phyloP scores from a whole-genome alignment of 2,329 filamentous ascomycete genomes.

The Aspergillus awamori region DNA sequence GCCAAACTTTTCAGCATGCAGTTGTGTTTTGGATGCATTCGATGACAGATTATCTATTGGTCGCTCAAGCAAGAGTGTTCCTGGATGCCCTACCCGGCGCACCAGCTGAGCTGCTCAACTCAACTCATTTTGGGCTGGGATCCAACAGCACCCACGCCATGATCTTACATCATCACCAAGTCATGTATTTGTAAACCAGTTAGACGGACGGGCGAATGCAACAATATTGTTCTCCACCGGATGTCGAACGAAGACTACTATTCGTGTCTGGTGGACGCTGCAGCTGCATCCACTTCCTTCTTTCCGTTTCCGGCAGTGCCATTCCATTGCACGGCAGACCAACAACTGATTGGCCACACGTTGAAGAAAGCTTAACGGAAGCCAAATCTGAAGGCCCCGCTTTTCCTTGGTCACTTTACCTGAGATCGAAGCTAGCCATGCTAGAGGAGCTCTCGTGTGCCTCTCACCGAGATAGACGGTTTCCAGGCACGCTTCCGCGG shows the following conservation, averaged over 20 bases:
- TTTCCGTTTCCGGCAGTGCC: constrained; percentile 15
- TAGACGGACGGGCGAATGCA: background rate
- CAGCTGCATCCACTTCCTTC: background rate
- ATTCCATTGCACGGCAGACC: constrained; percentile 19
- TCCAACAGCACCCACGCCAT: background rate
- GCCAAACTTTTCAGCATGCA: background rate
- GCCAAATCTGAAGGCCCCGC: background rate
- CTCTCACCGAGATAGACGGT: background rate
- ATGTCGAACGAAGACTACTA: background rate
- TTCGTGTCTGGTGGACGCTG: constrained; percentile 3
- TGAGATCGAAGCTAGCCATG: background rate
- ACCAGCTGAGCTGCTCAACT: too few relatives aligned
- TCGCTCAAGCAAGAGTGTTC: too few relatives aligned
- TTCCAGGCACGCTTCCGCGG: background rate
- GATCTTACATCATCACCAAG: background rate
- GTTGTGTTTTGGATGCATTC: background rate
- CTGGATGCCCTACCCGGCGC: too few relatives aligned
- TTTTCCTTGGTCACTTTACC: background rate
- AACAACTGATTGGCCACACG: background rate
- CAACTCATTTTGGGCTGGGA: too few relatives aligned
- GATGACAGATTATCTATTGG: too few relatives aligned
- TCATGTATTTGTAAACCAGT: background rate
- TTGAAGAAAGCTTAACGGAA: background rate
- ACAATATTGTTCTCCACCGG: background rate
- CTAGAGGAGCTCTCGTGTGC: background rate